Conservation (phyloP, 2,329 filamentous ascomycete species). For the Botryosphaeria dothidea region DNA sequence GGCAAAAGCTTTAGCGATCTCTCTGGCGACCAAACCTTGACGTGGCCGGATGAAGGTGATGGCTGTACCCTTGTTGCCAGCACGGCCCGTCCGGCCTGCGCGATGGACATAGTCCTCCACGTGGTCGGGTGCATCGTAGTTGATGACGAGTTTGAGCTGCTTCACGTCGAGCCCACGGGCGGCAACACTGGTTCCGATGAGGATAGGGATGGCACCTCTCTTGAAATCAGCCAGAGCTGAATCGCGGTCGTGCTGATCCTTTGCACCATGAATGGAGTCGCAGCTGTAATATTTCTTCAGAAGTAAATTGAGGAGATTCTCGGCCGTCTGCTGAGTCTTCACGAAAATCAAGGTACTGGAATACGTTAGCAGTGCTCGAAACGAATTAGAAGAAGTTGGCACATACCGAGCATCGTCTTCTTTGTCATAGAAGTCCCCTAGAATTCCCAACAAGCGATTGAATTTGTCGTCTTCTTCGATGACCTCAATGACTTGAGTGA, state of each 20-base stretch:
- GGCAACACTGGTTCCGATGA: constrained; percentile 93
- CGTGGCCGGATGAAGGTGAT: constrained; percentile 92
- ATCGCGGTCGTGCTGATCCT: constrained; percentile 90
- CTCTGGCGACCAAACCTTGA: constrained; percentile 85
- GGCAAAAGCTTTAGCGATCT: constrained; percentile 87
- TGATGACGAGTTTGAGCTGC: constrained; percentile 92
- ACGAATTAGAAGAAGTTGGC: not conserved
- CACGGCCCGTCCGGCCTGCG: constrained; percentile 88
- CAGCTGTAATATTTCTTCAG: constrained; percentile 85
- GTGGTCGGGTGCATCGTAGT: constrained; percentile 92
- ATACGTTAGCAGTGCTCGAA: not conserved
- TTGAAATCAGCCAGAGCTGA: constrained; percentile 94
- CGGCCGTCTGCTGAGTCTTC: constrained; percentile 86
- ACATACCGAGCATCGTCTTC: constrained; percentile 77
- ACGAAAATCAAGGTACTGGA: constrained; percentile 76
- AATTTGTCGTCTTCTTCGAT: constrained; percentile 79
- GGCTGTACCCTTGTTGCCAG: constrained; percentile 90
- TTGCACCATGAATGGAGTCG: constrained; percentile 91
- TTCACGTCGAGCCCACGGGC: constrained; percentile 95
- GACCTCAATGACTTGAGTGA: constrained; percentile 90
- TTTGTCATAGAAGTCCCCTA: constrained; percentile 81
- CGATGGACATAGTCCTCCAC: constrained; percentile 96
- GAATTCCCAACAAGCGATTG: constrained; percentile 75
- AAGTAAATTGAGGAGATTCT: constrained; percentile 74
- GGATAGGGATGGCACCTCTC: constrained; percentile 80